Evolutionary conservation across 2,329 filamentous ascomycete genomes (phyloP).

Genomic region (Rachicladosporium sp.): DNA sequence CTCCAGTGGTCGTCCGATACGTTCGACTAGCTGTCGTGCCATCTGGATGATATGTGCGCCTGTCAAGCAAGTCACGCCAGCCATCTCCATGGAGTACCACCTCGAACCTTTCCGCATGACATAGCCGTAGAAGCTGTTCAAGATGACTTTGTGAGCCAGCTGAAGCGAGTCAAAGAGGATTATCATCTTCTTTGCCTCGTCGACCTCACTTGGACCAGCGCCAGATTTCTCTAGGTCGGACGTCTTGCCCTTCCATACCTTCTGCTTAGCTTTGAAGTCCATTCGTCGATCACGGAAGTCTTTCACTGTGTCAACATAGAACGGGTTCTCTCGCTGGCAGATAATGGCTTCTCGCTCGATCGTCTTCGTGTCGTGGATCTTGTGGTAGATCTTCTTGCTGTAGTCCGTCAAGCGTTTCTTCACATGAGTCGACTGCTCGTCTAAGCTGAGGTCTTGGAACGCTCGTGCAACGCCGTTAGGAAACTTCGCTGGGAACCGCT

Average conservation of each 20-base stretch:
- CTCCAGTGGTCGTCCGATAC: slow-evolving; percentile 83
- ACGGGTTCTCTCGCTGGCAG: slow-evolving; percentile 94
- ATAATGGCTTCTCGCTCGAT: slow-evolving; percentile 94
- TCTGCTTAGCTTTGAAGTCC: slow-evolving; percentile 96
- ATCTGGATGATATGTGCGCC: slow-evolving; percentile 95
- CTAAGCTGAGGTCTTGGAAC: slow-evolving; percentile 70
- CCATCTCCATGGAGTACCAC: slow-evolving; percentile 99
- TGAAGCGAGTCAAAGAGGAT: slow-evolving; percentile 91
- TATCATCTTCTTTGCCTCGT: slow-evolving; percentile 98
- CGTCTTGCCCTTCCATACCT: slow-evolving; percentile 96
- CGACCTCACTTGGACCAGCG: slow-evolving; percentile 62
- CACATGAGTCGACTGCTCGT: slow-evolving; percentile 70
- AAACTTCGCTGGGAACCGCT: slow-evolving; percentile 72
- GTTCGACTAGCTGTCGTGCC: slow-evolving; percentile 83
- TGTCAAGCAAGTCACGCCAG: slow-evolving; percentile 92
- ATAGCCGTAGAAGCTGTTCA: slow-evolving; percentile 98
- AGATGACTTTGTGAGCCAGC: slow-evolving; percentile 94
- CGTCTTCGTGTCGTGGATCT: slow-evolving; percentile 89
- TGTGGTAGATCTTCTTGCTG: slow-evolving; percentile 98
- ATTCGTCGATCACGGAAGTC: slow-evolving; percentile 95
- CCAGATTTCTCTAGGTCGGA: slow-evolving; percentile 74
- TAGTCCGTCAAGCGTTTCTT: slow-evolving; percentile 84
- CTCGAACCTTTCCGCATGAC: slow-evolving; percentile 98
- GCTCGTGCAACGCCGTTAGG: slow-evolving; percentile 57
- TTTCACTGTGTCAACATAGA: slow-evolving; percentile 92